These are phyloP conservation scores for Pythium dissimile DNA, from an alignment of 352 stramenopile species.

Conservation along the genomic window DNA sequence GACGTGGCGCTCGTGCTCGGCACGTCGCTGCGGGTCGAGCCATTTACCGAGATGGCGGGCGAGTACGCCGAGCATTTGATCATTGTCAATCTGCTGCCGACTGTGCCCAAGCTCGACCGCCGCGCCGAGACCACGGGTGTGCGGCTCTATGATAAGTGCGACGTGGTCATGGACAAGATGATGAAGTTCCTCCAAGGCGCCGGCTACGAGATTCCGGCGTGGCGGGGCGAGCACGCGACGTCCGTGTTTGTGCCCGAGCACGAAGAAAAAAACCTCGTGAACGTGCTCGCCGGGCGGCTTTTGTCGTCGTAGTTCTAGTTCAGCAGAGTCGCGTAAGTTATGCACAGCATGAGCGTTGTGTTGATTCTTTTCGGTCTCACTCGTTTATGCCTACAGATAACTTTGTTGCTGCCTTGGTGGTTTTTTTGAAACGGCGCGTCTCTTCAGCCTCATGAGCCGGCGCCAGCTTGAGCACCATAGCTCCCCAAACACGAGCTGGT, in stretches of 20 bases:
- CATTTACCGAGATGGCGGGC: slow-evolving; percentile 79
- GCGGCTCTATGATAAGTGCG: slow-evolving; percentile 66
- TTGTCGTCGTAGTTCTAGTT: slow-evolving; percentile 32
- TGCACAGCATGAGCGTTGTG: background rate
- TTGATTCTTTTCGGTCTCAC: too few species aligned
- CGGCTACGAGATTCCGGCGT: slow-evolving; percentile 55
- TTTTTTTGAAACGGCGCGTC: slow-evolving; percentile 16
- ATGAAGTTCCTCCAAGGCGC: slow-evolving; percentile 68
- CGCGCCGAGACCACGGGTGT: slow-evolving; percentile 63
- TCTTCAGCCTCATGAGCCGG: too few species aligned
- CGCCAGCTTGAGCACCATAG: too few species aligned
- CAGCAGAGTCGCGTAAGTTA: background rate
- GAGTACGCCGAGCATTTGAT: slow-evolving; percentile 66
- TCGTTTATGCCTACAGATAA: too few species aligned
- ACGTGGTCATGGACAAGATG: slow-evolving; percentile 70
- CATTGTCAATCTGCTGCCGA: slow-evolving; percentile 77
- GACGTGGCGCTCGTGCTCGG: slow-evolving; percentile 77
- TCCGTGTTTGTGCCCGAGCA: slow-evolving; percentile 68
- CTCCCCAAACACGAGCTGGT: too few species aligned
- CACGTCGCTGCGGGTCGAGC: slow-evolving; percentile 72
- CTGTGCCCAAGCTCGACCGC: slow-evolving; percentile 66
- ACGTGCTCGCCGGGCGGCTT: slow-evolving; percentile 65
- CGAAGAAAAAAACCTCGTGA: slow-evolving; percentile 71
- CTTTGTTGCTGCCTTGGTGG: too few species aligned
- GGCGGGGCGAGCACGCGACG: slow-evolving; percentile 51